Evolutionary conservation across 257 asterid species (phyloP).

Genomic region (Plectranthus barbatus): DNA sequence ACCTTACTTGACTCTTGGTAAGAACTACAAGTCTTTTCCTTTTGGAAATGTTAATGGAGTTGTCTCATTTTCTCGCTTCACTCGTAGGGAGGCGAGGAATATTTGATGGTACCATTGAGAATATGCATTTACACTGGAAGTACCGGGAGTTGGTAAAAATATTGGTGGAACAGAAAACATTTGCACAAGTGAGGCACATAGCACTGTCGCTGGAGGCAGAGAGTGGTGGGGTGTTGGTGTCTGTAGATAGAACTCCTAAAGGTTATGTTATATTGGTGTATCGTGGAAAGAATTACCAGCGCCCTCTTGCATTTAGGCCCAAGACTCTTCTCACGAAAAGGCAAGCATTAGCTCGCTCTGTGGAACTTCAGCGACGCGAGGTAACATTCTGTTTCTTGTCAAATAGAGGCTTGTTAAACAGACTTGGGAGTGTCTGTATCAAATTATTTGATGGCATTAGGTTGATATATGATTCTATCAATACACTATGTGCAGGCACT

Average conservation of each 20-base stretch:
- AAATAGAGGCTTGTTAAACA: neutral
- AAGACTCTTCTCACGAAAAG: constrained; percentile 69
- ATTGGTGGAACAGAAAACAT: constrained; percentile 49
- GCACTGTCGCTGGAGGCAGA: constrained; percentile 85
- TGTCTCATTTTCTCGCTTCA: constrained; percentile 2
- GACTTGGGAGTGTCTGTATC: neutral
- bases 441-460: neutral
- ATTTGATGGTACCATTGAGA: constrained; percentile 86
- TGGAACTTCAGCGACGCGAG: constrained; percentile 94
- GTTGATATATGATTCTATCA: neutral
- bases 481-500: constrained; percentile 47
- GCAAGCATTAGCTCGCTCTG: constrained; percentile 85
- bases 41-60: neutral
- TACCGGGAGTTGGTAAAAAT: constrained; percentile 85
- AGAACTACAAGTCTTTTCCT: neutral
- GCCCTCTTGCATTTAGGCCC: constrained; percentile 58
- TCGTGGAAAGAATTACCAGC: constrained; percentile 86
- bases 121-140: constrained; percentile 96
- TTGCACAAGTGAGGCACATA: constrained; percentile 67
- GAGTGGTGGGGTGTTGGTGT: constrained; percentile 87
- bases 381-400: constrained; percentile 25
- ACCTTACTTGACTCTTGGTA: constrained; percentile 72
- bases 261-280: constrained; percentile 69
- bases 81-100: constrained; percentile 74
- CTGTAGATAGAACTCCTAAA: constrained; percentile 59